Evolutionary conservation across 768 basidiomycete genomes (phyloP), one percentile per base, ranked within the genome.

Genomic region (Rhizopogon rudus): DNA sequence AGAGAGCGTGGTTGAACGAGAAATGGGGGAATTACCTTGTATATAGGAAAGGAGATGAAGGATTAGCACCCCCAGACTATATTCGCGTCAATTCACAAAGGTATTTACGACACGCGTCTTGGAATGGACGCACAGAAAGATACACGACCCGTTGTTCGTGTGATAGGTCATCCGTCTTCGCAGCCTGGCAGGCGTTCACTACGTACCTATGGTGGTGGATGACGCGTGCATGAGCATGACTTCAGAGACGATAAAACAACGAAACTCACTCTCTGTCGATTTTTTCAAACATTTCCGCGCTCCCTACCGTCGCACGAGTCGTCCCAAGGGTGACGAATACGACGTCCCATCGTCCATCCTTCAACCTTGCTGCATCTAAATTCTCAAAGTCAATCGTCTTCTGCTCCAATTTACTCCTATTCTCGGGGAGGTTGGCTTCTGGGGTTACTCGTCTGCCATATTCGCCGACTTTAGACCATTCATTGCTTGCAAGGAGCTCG

Each of bases 291-390:
- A 77, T 77, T 37, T 77, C 81, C 1, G 78, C 79, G 58, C 84
- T 79, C 3, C 88, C 88, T 0, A 88, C 89, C 14, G 33, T 56
- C 14, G 76, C 79, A 25, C 71, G 75, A 12, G 82, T 84, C 17
- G 89, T 91, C 7, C 89, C 91, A 8, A 92, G 68, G 74, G 87
- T 77, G 57, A 93, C 81, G 63, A 84, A 86, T 0, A 93, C 84
- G 20, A 87, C 83, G 67, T 91, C 88, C 83, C 86, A 90, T 43
- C 78, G 80, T 8, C 76, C 79, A 1, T 78, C 73, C 43, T 75
- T 74, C 60, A 88, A 60, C 5, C 75, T 77, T 2, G 77, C 73
- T 44, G 75, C 75, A 7, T 76, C 77, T 6, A 86, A 62, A 54
- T 83, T 84, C 62, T 91, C 88, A 61, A 87, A 89, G 65, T 89